Percentiles rank a stretch among this genome's conserved stretches.
Conservation (phyloP, 2,329 filamentous ascomycete species). For the Pestalotiopsis sp. region DNA sequence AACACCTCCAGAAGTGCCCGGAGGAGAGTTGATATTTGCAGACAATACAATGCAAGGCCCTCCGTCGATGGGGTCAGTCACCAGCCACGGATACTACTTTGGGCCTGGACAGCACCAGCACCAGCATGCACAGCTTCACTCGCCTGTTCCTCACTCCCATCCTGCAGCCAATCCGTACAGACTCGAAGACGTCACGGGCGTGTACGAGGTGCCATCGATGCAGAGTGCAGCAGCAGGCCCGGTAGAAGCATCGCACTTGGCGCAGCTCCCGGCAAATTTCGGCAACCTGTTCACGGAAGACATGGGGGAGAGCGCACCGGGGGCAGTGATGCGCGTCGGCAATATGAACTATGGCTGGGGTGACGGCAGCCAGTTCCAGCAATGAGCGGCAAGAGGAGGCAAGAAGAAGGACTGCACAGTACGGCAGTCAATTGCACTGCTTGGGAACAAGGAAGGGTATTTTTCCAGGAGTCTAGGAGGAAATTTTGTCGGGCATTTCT, state of each 20-base stretch:
- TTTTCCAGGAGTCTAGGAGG: background rate
- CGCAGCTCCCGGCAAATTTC: conserved; percentile 12
- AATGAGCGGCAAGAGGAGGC: background rate
- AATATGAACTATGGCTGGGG: conserved; percentile 7
- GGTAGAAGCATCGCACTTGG: conserved; percentile 9
- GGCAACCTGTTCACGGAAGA: conserved; percentile 13
- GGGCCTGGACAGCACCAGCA: background rate
- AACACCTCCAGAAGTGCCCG: conserved; percentile 14
- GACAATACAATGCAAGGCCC: conserved; percentile 14
- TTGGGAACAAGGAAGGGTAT: background rate
- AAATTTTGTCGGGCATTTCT: background rate
- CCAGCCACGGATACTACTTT: conserved; percentile 18
- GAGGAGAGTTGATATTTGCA: conserved; percentile 15
- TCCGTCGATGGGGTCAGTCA: conserved; percentile 6
- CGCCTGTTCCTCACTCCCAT: conserved; percentile 6
- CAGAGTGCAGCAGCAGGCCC: background rate
- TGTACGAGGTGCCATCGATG: conserved; percentile 18
- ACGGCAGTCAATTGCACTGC: background rate
- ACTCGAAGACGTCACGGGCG: conserved; percentile 18
- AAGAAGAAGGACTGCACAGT: background rate
- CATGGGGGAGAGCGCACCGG: background rate
- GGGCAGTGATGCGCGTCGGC: background rate
- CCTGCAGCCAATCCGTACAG: conserved; percentile 16
- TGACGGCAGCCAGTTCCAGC: conserved; percentile 6
- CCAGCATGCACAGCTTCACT: conserved; percentile 8